These are phyloP conservation scores for Hyparrhenia diplandra DNA, from an alignment of 176 grass and related monocot species.

Conservation along the genomic window DNA sequence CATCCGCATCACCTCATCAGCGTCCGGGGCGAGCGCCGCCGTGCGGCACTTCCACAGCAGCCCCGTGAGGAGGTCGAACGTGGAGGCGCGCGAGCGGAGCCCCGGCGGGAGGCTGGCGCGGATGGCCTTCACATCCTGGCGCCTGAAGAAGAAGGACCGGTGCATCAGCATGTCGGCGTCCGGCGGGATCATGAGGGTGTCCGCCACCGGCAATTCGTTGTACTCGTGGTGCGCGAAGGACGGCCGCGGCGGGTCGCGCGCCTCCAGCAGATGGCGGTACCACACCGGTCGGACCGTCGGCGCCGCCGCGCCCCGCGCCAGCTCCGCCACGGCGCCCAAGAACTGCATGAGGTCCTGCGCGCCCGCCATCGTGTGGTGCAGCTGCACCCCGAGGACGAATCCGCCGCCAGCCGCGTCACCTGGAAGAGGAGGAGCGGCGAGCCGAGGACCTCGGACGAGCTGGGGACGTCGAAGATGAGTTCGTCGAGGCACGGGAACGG, in stretches of 20 bases:
- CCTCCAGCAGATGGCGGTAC: constrained; percentile 48
- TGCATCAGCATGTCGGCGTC: constrained; percentile 72
- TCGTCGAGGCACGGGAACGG: constrained; percentile 67
- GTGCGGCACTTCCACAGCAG: no score
- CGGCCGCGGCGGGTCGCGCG: constrained; percentile 42
- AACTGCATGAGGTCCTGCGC: no score
- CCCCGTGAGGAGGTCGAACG: no score
- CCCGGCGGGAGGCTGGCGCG: constrained; percentile 39
- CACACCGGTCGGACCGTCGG: no score
- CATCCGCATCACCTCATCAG: no score
- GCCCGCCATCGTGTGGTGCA: no score
- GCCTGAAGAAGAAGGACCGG: constrained; percentile 72
- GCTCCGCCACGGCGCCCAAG: no score
- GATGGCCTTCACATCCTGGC: constrained; percentile 31
- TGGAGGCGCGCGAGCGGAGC: no score
- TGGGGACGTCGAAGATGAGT: constrained; percentile 62
- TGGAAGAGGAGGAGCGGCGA: constrained; percentile 67
- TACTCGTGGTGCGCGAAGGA: constrained; percentile 60
- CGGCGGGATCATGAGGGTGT: constrained; percentile 64
- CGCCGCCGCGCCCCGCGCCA: no score
- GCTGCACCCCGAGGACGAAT: no score
- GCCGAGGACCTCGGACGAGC: constrained; percentile 47
- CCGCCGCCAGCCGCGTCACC: no score
- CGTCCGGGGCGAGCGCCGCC: no score
- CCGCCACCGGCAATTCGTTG: constrained; percentile 55